These are phyloP conservation scores for Pseudocercospora cruenta DNA, from an alignment of 2,329 filamentous ascomycete genomes.

Conservation along the genomic window DNA sequence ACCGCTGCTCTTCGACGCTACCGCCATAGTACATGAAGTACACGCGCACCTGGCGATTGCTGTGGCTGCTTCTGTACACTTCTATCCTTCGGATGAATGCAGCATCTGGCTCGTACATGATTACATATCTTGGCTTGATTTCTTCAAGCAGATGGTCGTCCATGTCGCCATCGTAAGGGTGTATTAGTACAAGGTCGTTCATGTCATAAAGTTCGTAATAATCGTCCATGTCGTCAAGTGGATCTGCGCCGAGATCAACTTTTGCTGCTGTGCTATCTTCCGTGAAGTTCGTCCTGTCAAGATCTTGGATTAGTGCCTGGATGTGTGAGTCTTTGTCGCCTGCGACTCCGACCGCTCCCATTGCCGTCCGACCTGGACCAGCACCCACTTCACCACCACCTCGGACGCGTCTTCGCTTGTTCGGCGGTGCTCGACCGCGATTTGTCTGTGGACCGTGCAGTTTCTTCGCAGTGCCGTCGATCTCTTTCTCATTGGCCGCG, in stretches of 20 bases:
- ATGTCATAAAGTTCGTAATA: constrained; percentile 91
- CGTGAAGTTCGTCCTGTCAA: constrained; percentile 79
- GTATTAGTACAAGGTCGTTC: constrained; percentile 83
- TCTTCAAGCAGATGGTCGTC: constrained; percentile 97
- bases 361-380: constrained; percentile 66
- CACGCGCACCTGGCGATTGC: constrained; percentile 82
- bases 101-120: constrained; percentile 98
- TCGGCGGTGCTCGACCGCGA: constrained; percentile 68
- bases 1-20: constrained; percentile 93
- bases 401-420: constrained; percentile 82
- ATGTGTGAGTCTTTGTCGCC: constrained; percentile 85
- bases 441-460: constrained; percentile 46
- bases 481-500: constrained; percentile 75
- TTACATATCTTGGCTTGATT: constrained; percentile 86
- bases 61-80: constrained; percentile 93
- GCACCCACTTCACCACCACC: constrained; percentile 70
- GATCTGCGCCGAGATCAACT: constrained; percentile 74
- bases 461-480: constrained; percentile 63
- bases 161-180: constrained; percentile 92
- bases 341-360: constrained; percentile 73
- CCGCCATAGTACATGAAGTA: constrained; percentile 97
- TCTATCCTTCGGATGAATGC: constrained; percentile 93
- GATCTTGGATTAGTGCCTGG: constrained; percentile 77
- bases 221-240: constrained; percentile 87
- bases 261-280: constrained; percentile 63